Percentiles rank a stretch among this genome's conserved stretches.
phyloP scores from a whole-genome alignment of 768 basidiomycete species.

The Lactifluus piperatus region DNA sequence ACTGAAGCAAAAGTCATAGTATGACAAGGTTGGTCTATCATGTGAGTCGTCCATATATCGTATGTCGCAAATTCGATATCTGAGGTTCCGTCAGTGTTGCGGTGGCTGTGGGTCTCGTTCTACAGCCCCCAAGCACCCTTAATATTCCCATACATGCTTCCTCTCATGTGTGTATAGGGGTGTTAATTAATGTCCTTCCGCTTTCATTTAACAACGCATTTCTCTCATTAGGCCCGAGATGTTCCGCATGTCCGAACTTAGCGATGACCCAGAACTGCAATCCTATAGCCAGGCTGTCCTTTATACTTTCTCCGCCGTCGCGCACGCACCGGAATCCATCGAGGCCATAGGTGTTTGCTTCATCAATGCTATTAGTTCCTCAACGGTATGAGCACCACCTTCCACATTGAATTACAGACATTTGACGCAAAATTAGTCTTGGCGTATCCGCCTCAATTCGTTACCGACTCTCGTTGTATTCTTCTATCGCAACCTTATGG shows the following conservation, averaged over 20 bases:
- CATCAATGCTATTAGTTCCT: constrained; percentile 65
- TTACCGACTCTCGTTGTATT: constrained; percentile 84
- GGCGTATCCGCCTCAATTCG: constrained; percentile 83
- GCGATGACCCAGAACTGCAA: constrained; percentile 77
- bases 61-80: constrained; percentile 1
- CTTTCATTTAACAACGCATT: constrained; percentile 8
- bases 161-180: constrained; percentile 54
- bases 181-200: neutral
- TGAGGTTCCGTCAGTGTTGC: constrained; percentile 43
- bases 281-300: constrained; percentile 72
- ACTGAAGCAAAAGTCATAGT: constrained; percentile 33
- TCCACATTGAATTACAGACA: constrained; percentile 2
- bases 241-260: constrained; percentile 83
- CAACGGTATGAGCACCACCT: constrained; percentile 43
- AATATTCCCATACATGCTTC: constrained; percentile 68
- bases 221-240: constrained; percentile 61
- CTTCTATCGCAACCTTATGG: constrained; percentile 82
- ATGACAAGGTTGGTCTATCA: constrained; percentile 85
- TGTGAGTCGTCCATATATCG: constrained; percentile 35
- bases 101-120: constrained; percentile 74
- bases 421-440: constrained; percentile 46
- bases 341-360: constrained; percentile 52
- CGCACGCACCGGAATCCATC: constrained; percentile 60
- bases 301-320: constrained; percentile 73
- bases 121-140: constrained; percentile 68